A percentile compares a stretch with the other conserved stretches of the same genome.
phyloP scores from a whole-genome alignment of 805 yeast genomes.

The Saturnispora saitoi region DNA sequence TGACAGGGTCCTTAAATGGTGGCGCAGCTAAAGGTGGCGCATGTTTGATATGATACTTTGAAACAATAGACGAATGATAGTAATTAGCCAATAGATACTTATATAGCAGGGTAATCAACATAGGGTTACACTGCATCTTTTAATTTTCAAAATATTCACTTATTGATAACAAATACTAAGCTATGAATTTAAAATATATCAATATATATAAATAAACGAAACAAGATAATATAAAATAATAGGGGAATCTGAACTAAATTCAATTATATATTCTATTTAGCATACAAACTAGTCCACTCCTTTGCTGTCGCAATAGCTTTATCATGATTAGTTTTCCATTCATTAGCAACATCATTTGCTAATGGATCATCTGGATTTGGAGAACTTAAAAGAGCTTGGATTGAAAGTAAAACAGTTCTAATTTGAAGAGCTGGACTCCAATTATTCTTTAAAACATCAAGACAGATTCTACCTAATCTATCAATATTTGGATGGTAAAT shows the following conservation, averaged over 20 bases:
- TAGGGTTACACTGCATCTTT: no score
- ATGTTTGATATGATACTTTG: no score
- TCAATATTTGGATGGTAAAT: conserved; percentile 97
- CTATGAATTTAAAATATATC: background rate
- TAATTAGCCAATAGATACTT: background rate
- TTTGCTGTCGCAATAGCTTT: conserved; percentile 74
- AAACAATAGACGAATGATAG: background rate
- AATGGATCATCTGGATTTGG: conserved; percentile 98
- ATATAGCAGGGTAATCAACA: no score
- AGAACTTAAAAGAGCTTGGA: conserved; percentile 89
- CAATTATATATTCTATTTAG: conserved; percentile 22
- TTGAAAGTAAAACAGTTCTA: conserved; percentile 80
- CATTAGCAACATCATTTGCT: conserved; percentile 96
- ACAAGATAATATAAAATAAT: background rate
- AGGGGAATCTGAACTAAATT: conserved; percentile 29
- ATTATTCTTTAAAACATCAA: conserved; percentile 87
- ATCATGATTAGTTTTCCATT: conserved; percentile 82
- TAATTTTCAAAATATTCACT: no score
- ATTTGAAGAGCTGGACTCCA: conserved; percentile 98
- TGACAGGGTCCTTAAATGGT: background rate
- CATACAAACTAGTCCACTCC: conserved; percentile 64
- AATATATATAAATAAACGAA: background rate
- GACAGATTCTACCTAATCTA: conserved; percentile 87
- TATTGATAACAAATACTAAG: background rate
- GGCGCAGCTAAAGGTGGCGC: conserved; percentile 1